phyloP scores from a whole-genome alignment of 2,329 filamentous ascomycete species.

The Aspergillus neoniger region DNA sequence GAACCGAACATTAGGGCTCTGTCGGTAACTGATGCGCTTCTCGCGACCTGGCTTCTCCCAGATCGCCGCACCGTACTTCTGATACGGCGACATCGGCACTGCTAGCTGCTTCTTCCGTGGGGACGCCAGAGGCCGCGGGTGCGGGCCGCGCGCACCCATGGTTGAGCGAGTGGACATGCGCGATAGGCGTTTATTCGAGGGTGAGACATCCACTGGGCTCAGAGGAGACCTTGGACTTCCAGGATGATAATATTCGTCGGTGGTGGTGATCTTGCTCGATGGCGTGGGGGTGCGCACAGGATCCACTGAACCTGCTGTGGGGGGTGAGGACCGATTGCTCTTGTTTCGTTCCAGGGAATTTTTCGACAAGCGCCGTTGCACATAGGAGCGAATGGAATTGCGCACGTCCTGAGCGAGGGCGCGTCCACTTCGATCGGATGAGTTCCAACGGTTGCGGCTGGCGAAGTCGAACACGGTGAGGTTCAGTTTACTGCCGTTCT shows the following conservation, averaged over 20 bases:
- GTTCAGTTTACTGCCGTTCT: constrained; percentile 23
- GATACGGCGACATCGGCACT: constrained; percentile 39
- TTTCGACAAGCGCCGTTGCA: constrained; percentile 34
- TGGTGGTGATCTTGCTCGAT: constrained; percentile 13
- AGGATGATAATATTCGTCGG: constrained; percentile 17
- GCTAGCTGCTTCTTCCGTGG: constrained; percentile 30
- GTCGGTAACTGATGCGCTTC: constrained; percentile 26
- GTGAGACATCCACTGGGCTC: constrained; percentile 8
- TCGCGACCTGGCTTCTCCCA: constrained; percentile 35
- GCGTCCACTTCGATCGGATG: constrained; percentile 25
- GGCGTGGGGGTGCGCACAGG: constrained; percentile 10
- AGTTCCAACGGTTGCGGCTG: constrained; percentile 26
- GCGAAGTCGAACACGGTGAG: constrained; percentile 26
- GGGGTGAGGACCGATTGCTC: constrained; percentile 13
- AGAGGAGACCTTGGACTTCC: constrained; percentile 7
- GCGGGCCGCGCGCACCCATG: constrained; percentile 13
- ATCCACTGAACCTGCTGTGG: constrained; percentile 18
- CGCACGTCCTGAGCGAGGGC: constrained; percentile 30
- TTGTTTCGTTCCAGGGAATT: constrained; percentile 25
- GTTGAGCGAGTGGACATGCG: constrained; percentile 18
- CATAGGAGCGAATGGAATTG: constrained; percentile 38
- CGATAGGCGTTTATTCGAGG: constrained; percentile 16
- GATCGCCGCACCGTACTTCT: constrained; percentile 38
- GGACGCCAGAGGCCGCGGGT: constrained; percentile 3
- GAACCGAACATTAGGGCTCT: constrained; percentile 23